phyloP scores from a whole-genome alignment of 495 filamentous ascomycete genomes.

The Aeminium ludgeri region DNA sequence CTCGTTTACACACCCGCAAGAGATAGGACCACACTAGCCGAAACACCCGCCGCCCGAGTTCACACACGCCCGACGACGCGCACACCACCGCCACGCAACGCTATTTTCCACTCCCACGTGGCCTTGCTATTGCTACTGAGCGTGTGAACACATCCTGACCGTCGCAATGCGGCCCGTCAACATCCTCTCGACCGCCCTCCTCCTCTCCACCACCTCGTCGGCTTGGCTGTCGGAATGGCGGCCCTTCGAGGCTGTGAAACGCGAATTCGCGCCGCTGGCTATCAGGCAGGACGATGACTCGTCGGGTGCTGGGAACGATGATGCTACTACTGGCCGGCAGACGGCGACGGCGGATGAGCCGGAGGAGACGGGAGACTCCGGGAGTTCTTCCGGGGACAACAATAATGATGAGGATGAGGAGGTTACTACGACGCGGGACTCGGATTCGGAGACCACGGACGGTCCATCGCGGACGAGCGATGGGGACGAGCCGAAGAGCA shows the following conservation, averaged over 20 bases:
- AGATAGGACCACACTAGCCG: no score
- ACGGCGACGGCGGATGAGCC: not conserved
- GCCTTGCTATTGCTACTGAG: no score
- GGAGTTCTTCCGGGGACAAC: no score
- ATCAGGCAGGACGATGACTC: conserved; percentile 16
- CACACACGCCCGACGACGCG: no score
- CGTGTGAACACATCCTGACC: not conserved
- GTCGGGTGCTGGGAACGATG: conserved; percentile 3
- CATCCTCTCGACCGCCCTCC: conserved; percentile 18
- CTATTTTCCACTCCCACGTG: no score
- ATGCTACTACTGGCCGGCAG: conserved; percentile 1
- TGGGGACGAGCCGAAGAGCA: no score
- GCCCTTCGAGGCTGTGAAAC: conserved; percentile 13
- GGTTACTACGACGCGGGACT: not conserved
- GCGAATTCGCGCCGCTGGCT: conserved; percentile 13
- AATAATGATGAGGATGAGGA: not conserved
- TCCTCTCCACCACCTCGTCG: conserved; percentile 20
- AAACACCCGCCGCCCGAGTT: no score
- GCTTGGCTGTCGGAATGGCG: conserved; percentile 18
- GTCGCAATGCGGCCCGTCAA: conserved; percentile 22
- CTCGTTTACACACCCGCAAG: no score
- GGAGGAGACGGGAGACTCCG: not conserved
- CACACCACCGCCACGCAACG: no score
- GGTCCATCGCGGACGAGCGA: not conserved
- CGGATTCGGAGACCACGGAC: not conserved